Percentiles rank a stretch among this genome's conserved stretches.
Conservation (phyloP, 139 green algal species). For the Limnomonas spitsbergensis region DNA sequence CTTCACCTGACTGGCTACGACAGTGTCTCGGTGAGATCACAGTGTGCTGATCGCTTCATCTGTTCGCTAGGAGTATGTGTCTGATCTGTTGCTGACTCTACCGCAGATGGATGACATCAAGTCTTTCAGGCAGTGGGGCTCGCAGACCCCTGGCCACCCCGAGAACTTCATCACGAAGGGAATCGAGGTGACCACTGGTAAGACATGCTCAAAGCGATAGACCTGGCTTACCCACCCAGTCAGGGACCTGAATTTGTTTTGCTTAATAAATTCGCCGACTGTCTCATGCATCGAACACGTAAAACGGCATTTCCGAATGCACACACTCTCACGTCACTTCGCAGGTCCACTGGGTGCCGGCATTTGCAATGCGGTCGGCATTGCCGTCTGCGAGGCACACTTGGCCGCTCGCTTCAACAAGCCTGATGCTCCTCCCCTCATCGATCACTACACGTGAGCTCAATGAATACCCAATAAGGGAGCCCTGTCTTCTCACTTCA, state of each 20-base stretch:
- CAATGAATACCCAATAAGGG: no score
- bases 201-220: background rate
- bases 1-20: slow-evolving; percentile 94
- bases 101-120: slow-evolving; percentile 92
- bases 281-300: background rate
- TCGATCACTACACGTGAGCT: slow-evolving; percentile 97
- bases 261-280: no score
- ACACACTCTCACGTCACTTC: background rate
- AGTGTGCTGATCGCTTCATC: no score
- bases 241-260: no score
- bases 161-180: slow-evolving; percentile 96
- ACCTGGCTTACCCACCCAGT: no score
- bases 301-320: background rate
- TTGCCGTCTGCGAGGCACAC: slow-evolving; percentile 92
- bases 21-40: slow-evolving; percentile 72
- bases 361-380: slow-evolving; percentile 92
- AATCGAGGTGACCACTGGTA: slow-evolving; percentile 94
- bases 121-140: slow-evolving; percentile 93
- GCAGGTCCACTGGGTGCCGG: slow-evolving; percentile 92
- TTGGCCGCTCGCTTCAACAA: slow-evolving; percentile 98
- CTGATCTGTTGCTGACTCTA: background rate
- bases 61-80: background rate
- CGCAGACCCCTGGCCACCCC: slow-evolving; percentile 90
- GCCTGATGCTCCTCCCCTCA: slow-evolving; percentile 74
- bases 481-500: no score